Percentiles rank a stretch among this genome's conserved stretches.
Conservation (phyloP, 2,329 filamentous ascomycete genomes). For the Trichoderma sp. region DNA sequence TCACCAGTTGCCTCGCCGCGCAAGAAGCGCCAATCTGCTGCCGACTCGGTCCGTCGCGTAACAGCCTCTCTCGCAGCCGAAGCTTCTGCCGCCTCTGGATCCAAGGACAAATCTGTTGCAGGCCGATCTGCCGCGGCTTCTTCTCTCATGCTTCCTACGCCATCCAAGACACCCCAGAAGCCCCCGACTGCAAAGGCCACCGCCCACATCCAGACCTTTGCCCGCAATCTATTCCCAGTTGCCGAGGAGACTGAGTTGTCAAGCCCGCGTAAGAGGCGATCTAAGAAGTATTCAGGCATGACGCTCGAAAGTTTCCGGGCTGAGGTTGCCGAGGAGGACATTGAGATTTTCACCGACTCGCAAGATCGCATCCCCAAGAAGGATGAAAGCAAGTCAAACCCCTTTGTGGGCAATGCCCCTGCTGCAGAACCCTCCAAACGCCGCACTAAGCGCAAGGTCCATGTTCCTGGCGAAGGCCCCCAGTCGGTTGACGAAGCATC, state of each 20-base stretch:
- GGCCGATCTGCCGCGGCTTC: conserved; percentile 36
- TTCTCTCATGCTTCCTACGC: conserved; percentile 69
- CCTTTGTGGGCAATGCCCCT: conserved; percentile 61
- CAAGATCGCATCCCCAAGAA: conserved; percentile 73
- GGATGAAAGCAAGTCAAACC: conserved; percentile 68
- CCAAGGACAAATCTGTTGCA: conserved; percentile 31
- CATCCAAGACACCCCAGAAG: conserved; percentile 75
- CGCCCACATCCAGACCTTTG: conserved; percentile 54
- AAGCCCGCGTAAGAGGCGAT: conserved; percentile 58
- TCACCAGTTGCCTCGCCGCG: conserved; percentile 50
- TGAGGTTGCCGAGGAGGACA: conserved; percentile 59
- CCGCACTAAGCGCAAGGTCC: conserved; percentile 57
- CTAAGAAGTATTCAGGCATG: conserved; percentile 58
- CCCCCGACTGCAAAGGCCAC: conserved; percentile 52
- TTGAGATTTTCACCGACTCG: conserved; percentile 76
- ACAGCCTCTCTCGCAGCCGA: conserved; percentile 49
- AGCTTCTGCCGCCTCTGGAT: conserved; percentile 46
- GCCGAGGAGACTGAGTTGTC: conserved; percentile 59
- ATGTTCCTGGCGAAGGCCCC: conserved; percentile 58
- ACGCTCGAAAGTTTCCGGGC: conserved; percentile 59
- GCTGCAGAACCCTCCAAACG: conserved; percentile 48
- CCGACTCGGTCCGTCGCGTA: conserved; percentile 50
- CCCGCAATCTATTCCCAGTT: conserved; percentile 61
- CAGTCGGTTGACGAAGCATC: conserved; percentile 64
- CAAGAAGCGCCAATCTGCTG: conserved; percentile 52